Percentiles rank a stretch among this genome's conserved stretches.
phyloP scores from a whole-genome alignment of 1,139 yeast genomes.

The Taphrina flavorubra region DNA sequence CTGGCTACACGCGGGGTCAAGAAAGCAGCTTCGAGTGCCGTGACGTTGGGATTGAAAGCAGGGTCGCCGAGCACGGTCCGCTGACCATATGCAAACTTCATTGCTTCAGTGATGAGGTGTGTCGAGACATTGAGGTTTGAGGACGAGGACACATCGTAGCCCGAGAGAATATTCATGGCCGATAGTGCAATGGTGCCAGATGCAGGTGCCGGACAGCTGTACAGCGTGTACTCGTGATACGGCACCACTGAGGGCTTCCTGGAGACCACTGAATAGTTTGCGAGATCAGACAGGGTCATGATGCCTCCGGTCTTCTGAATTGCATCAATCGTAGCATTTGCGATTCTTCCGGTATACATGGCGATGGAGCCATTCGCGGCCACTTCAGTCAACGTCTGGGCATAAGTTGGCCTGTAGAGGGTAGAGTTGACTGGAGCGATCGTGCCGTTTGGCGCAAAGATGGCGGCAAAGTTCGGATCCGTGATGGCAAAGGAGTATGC shows the following conservation, averaged over 20 bases:
- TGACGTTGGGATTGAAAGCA: constrained; percentile 41
- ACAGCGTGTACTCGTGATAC: constrained; percentile 59
- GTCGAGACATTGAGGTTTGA: constrained; percentile 53
- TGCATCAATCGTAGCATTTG: constrained; percentile 58
- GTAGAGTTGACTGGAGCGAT: constrained; percentile 62
- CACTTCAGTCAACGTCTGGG: constrained; percentile 67
- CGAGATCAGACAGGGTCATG: constrained; percentile 66
- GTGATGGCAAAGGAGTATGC: constrained; percentile 56
- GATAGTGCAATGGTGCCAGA: constrained; percentile 81
- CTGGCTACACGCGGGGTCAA: constrained; percentile 62
- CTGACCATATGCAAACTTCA: constrained; percentile 86
- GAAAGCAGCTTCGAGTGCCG: constrained; percentile 52
- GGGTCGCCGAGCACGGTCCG: constrained; percentile 81
- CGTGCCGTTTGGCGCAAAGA: constrained; percentile 48
- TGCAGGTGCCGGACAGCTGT: constrained; percentile 74
- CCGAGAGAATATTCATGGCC: constrained; percentile 68
- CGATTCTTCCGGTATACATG: constrained; percentile 78
- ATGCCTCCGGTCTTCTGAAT: constrained; percentile 65
- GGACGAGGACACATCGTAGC: constrained; percentile 53
- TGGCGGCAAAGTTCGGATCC: constrained; percentile 33
- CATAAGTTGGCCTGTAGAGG: constrained; percentile 65
- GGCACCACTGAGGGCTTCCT: constrained; percentile 62
- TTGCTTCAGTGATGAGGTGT: constrained; percentile 66
- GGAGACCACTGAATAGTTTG: constrained; percentile 61
- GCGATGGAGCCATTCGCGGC: constrained; percentile 78